Evolutionary conservation across 129 eudicot genomes (phyloP), one percentile per base, ranked within the genome.

Genomic region (Saussurea involucrata): DNA sequence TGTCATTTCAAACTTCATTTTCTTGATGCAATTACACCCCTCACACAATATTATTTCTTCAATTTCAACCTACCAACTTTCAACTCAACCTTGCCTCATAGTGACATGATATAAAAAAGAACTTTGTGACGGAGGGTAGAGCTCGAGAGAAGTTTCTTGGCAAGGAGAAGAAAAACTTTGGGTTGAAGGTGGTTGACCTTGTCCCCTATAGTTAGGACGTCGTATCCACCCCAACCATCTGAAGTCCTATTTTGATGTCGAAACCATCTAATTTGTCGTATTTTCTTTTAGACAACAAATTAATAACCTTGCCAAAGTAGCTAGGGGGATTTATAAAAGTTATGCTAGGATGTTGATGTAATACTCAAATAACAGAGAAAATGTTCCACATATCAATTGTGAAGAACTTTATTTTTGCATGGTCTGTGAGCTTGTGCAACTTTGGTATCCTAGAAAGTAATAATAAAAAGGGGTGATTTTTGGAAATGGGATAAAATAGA

Each of bases 1-100:
- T 80, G 80, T 68, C 79, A 74, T 57, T 72, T 21, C 80, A 80
- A 76, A 66, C 73, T 18, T 70, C 53, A 73, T 67, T 18, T 67
- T 33, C 32, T 74, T 55, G 8, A 74, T 63, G 11, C 29, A 25
- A 42, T 63, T 40, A 12, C 53, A 60, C 53, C 64, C 84, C 80
- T 80, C 69, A 5, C 3, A 80, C 37, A 67, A 20, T 36, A 40
- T 24, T 67, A 6, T 18, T 34, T 74, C 65, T 74, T 34, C 75
- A 73, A 55, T 69, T 74, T 80, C 55, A 74, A 67, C 80, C 84
- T 75, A 67, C 58, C 28, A 17, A 31, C 49, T 72, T 66, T 31
- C 37, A 72, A 65, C 24, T 18, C 24, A 46, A 73, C 24, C 61
- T 8, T 4, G 6, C 17, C 21, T 5, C 21, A 49, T 17, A 17